Evolutionary conservation across 148 eudicot genomes (phyloP), one percentile per base, ranked within the genome.

Genomic region (Arbutus unedo): DNA sequence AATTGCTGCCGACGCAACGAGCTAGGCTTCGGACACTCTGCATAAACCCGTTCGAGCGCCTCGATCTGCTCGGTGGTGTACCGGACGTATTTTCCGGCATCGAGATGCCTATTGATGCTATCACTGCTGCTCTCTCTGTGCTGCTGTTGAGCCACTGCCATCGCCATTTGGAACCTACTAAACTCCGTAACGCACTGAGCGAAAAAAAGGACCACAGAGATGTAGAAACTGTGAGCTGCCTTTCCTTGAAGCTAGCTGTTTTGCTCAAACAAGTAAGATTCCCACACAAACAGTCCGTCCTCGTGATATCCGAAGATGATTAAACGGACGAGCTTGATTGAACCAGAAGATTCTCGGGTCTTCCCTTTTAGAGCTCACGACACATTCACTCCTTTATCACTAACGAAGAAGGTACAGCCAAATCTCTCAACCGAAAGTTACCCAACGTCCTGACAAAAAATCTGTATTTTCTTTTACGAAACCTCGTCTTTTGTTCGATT

Each of bases 31-130:
- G 98, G 98, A 21, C 98, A 95, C 90, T 95, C 96, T 0, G 93
- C 88, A 77, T 95, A 95, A 3, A 95, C 94, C 49, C 93, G 83
- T 75, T 95, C 98, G 50, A 95, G 78, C 5, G 97, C 98, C 73
- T 95, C 98, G 43, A 95, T 92, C 77, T 95, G 98, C 88, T 95
- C 98, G 21, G 93, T 85, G 18, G 97, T 93, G 84, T 95, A 95
- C 77, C 97, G 60, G 1, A 95, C 97, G 76, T 95, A 95, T 75
- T 95, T 95, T 2, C 98, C 97, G 2, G 85, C 83, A 70, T 91
- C 98, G 4, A 85, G 83, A 55, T 81, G 92, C 78, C 84, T 89
- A 49, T 31, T 81, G 79, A 85, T 87, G 78, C 91, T 90, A 3
- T 87, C 92, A 38, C 91, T 90, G 84, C 92, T 91, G 64, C 87